Percentiles rank a stretch among this genome's conserved stretches.
phyloP scores from a whole-genome alignment of 192 early-diverging fungal genomes.

The Coemansia sp. region DNA sequence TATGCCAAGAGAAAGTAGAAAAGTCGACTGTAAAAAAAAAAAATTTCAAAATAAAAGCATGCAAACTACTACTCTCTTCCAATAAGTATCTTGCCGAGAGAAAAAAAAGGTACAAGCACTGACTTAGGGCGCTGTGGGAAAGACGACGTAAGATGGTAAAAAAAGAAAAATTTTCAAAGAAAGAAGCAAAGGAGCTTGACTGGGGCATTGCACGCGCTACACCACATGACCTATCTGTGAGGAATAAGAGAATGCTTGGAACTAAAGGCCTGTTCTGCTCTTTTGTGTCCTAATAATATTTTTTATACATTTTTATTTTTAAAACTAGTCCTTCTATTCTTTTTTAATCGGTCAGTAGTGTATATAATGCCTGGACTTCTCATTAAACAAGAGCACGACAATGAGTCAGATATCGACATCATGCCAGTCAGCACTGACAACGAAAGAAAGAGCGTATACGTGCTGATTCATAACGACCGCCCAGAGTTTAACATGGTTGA shows the following conservation, averaged over 20 bases:
- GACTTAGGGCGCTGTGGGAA: not conserved
- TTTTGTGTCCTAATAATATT: not conserved
- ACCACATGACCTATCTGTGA: not conserved
- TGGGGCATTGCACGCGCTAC: not conserved
- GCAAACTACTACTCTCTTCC: not conserved
- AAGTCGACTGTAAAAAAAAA: not conserved
- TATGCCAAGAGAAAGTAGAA: conserved; percentile 26
- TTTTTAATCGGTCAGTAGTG: not conserved
- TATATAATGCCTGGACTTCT: not conserved
- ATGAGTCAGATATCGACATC: not conserved
- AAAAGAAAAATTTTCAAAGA: not conserved
- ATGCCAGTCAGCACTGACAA: not conserved
- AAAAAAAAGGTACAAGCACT: not conserved
- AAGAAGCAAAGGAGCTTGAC: not conserved
- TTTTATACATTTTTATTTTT: not conserved
- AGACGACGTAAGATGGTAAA: not conserved
- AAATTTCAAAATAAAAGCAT: not conserved
- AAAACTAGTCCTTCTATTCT: not conserved
- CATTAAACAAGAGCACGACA: not conserved
- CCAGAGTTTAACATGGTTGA: not conserved
- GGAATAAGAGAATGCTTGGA: not conserved
- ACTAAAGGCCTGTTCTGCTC: not conserved
- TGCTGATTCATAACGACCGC: not conserved
- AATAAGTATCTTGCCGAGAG: not conserved
- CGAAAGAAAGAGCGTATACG: not conserved